Percentiles rank a stretch among this genome's conserved stretches.
phyloP scores from a whole-genome alignment of 257 asterid genomes.

The Galeopsis tetrahit region DNA sequence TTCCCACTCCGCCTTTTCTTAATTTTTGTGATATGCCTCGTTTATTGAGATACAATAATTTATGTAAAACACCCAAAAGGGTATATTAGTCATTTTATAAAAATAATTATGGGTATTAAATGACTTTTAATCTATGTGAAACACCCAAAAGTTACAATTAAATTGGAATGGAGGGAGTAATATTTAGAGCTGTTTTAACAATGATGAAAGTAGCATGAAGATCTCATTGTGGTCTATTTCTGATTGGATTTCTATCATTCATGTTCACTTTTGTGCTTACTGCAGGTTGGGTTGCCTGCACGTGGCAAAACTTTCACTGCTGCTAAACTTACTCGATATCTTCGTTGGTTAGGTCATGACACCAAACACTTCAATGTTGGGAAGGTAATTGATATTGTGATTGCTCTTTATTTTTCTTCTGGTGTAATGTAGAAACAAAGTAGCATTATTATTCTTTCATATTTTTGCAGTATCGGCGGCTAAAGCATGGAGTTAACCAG shows the following conservation, averaged over 20 bases:
- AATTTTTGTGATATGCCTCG: too few species aligned
- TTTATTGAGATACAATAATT: too few species aligned
- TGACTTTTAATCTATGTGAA: too few species aligned
- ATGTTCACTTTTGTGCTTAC: conserved; percentile 32
- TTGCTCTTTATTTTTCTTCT: conserved; percentile 31
- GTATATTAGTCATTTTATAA: too few species aligned
- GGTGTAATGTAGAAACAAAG: conserved; percentile 27
- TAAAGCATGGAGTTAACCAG: conserved; percentile 97
- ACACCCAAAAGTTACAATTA: too few species aligned
- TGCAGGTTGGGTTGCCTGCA: conserved; percentile 98
- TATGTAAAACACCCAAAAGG: too few species aligned
- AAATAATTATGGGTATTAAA: too few species aligned
- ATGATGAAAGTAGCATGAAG: conserved; percentile 21
- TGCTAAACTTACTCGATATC: conserved; percentile 98
- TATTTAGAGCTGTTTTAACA: conserved; percentile 11
- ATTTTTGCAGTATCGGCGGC: conserved; percentile 86
- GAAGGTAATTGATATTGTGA: conserved; percentile 56
- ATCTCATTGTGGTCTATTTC: conserved; percentile 9
- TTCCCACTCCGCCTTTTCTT: too few species aligned
- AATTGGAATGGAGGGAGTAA: too few species aligned
- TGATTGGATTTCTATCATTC: conserved; percentile 21
- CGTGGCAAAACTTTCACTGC: conserved; percentile 99
- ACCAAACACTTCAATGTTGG: conserved; percentile 99
- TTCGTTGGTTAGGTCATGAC: conserved; percentile 99
- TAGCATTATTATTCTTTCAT: conserved; percentile 30